Base-by-base conservation (phyloP, 192 early-diverging fungal genomes). In the Backusella australiensis region DNA sequence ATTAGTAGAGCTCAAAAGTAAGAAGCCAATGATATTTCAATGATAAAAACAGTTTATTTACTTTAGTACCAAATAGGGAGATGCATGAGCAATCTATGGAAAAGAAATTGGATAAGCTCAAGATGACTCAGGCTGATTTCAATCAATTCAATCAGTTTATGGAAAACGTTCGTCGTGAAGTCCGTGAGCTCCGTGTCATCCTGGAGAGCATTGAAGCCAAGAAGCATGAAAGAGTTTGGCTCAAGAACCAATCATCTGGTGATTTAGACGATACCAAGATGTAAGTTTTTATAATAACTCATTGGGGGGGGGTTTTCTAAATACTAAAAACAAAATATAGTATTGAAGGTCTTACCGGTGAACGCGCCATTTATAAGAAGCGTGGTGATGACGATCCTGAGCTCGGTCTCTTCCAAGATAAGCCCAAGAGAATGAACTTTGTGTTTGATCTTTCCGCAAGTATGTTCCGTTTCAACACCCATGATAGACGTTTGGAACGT, bases 201-300 rank as follows among this genome's bases (percentile, higher is more conserved):
- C 74, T 95, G 12, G 93, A 94, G 75, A 85, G 89, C 29, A 89
- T 90, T 39, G 91, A 94, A 72, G 89, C 92, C 53, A 94, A 92
- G 79, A 89, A 94, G 44, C 93, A 93, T 77, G 94, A 95, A 73
- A 89, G 94, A 11, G 89, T 92, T 14, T 95, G 94, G 94, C 83
- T 95, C 21, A 88, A 90, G 71, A 93, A 92, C 77, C 92, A 94
- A 76, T 89, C 86, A 34, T 89, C 91, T 17, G 94, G 94, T 26
- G 94, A 95, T 71, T 70, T 95, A 66, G 94, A 95, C 69, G 94
- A 95, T 74, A 89, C 89, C 0, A 95, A 92, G 72, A 81, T 95
- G 80, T 85, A 86, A 67, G 85, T 74, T 56, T 69, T 11, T 39
- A 39, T 39, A 39, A 32, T 39, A 39, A 3, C 2, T 12, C 38